Evolutionary conservation across 2,329 filamentous ascomycete species (phyloP), one percentile per base, ranked within the genome.

Genomic region (Zasmidium cellare): DNA sequence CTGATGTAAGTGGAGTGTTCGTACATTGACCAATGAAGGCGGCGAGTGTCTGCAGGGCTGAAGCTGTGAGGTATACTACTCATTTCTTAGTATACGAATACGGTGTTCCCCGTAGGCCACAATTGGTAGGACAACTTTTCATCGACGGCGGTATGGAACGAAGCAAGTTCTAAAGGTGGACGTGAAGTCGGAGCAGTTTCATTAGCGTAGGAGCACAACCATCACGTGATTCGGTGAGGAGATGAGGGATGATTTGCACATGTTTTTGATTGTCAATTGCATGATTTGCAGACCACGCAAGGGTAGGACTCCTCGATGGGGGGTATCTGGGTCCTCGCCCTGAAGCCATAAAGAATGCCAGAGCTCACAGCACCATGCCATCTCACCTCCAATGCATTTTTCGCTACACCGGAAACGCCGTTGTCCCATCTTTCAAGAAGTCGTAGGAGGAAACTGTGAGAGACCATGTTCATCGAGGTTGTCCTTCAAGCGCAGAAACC

Each of bases 251-350:
- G 23, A 51, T 59, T 59, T 55, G 57, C 52, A 41, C 41, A 47
- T 59, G 48, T 59, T 59, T 52, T 52, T 59, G 24, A 56, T 59
- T 59, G 57, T 53, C 53, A 24, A 28, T 49, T 41, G 35, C 35
- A 41, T 41, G 35, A 41, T 50, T 52, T 56, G 35, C 53, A 55
- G 50, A 55, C 35, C 53, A 52, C 47, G 54, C 71, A 72, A 75
- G 73, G 74, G 70, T 72, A 76, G 75, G 74, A 72, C 73, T 79
- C 76, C 76, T 79, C 74, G 74, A 78, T 75, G 65, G 61, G 65
- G 61, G 65, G 61, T 61, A 59, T 61, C 62, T 59, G 51, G 58
- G 46, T 68, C 64, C 63, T 66, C 63, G 63, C 64, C 57, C 62
- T 48, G 45, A 46, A 58, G 59, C 56, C 51, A 57, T 55, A 57